Conservation (phyloP, 2,329 filamentous ascomycete genomes). For the Diplocarpon mali region DNA sequence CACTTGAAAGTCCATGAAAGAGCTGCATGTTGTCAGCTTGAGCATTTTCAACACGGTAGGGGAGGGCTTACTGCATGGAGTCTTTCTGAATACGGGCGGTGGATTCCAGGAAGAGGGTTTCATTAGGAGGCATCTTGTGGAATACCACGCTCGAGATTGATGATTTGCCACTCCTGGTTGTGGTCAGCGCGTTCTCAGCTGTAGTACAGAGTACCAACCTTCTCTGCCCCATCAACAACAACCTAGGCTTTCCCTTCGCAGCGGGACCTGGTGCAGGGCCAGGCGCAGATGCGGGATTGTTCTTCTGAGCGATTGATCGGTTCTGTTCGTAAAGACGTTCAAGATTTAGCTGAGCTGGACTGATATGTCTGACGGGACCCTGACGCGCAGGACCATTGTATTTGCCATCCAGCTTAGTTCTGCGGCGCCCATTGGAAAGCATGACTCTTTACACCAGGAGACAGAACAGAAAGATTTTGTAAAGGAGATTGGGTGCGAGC, state of each 20-base stretch:
- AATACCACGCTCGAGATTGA: conserved; percentile 99
- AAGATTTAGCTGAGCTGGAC: conserved; percentile 52
- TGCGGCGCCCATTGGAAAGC: conserved; percentile 24
- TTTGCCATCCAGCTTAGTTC: conserved; percentile 19
- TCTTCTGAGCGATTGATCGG: conserved; percentile 38
- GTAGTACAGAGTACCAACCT: conserved; percentile 45
- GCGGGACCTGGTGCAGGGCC: conserved; percentile 36
- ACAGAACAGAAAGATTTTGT: background rate
- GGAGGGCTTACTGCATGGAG: conserved; percentile 68
- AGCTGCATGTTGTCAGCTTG: conserved; percentile 40
- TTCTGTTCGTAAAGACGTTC: conserved; percentile 53
- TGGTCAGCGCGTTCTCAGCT: conserved; percentile 14
- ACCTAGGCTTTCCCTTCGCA: conserved; percentile 60
- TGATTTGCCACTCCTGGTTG: conserved; percentile 80
- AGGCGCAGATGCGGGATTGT: conserved; percentile 34
- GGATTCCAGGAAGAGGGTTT: conserved; percentile 91
- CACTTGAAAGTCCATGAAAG: conserved; percentile 98
- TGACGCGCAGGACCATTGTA: conserved; percentile 27
- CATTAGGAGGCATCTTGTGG: conserved; percentile 90
- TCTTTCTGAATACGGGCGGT: conserved; percentile 92
- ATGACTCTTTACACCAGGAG: conserved; percentile 11
- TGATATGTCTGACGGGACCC: conserved; percentile 33
- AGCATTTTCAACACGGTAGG: background rate
- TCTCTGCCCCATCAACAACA: conserved; percentile 91
- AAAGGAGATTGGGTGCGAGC: background rate